These are phyloP conservation scores for Diaporthe nobilis DNA, from an alignment of 2,329 filamentous ascomycete species.

Conservation along the genomic window DNA sequence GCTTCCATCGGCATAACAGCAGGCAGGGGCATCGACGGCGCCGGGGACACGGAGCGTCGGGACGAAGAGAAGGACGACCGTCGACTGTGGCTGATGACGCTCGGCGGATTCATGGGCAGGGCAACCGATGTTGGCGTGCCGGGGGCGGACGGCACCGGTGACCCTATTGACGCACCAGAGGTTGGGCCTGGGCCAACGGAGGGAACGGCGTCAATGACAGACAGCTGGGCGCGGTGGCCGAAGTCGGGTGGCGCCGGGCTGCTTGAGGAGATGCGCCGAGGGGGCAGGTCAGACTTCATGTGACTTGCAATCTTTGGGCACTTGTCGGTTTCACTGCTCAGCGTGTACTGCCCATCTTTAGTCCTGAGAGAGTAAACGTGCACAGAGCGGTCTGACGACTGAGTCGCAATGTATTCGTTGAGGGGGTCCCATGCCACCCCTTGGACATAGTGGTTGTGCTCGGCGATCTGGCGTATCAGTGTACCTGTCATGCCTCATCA, in stretches of 20 bases:
- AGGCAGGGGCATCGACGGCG: conserved; percentile 92
- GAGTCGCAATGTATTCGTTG: conserved; percentile 97
- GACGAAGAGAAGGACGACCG: conserved; percentile 92
- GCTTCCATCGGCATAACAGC: conserved; percentile 95
- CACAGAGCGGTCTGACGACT: conserved; percentile 97
- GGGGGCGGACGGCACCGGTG: conserved; percentile 90
- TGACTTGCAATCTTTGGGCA: conserved; percentile 86
- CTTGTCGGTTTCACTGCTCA: conserved; percentile 73
- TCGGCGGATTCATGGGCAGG: conserved; percentile 95
- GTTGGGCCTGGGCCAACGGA: conserved; percentile 45
- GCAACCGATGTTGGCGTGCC: conserved; percentile 92
- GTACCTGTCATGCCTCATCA: conserved; percentile 56
- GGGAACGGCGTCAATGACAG: conserved; percentile 65
- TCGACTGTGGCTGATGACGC: conserved; percentile 88
- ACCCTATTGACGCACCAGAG: conserved; percentile 72
- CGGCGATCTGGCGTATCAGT: conserved; percentile 91
- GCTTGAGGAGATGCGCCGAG: conserved; percentile 88
- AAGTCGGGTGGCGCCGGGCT: conserved; percentile 93
- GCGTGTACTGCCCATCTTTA: conserved; percentile 94
- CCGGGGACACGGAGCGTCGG: conserved; percentile 90
- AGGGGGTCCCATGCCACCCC: conserved; percentile 98
- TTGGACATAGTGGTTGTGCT: conserved; percentile 98
- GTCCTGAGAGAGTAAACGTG: conserved; percentile 97
- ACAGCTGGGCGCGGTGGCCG: conserved; percentile 75
- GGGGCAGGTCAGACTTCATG: conserved; percentile 88